Evolutionary conservation across 1,139 yeast genomes (phyloP).

Genomic region (Nakaseomyces nivariensis): DNA sequence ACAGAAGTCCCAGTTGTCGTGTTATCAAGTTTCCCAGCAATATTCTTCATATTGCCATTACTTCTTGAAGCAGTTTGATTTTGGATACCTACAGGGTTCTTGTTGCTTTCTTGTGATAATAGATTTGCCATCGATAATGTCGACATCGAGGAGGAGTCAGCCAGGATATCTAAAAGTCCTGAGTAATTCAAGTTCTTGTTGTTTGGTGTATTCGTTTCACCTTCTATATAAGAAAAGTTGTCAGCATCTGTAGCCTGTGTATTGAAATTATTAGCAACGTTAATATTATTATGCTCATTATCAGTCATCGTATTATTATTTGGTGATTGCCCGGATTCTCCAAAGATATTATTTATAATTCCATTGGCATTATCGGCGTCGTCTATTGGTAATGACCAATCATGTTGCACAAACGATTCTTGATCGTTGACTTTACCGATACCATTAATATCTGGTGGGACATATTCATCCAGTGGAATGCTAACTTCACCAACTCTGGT

Average conservation of each 20-base stretch:
- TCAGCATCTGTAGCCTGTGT: slow-evolving; percentile 2
- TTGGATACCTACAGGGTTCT: slow-evolving; percentile 3
- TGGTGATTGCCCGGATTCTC: neutral
- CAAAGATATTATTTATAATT: neutral
- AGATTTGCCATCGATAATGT: slow-evolving; percentile 16
- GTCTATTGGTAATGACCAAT: slow-evolving; percentile 14
- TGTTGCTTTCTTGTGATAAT: slow-evolving; percentile 13
- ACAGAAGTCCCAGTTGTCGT: neutral
- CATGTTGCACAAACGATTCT: slow-evolving; percentile 9
- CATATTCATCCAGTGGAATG: slow-evolving; percentile 38
- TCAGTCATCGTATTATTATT: neutral
- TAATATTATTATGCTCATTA: neutral
- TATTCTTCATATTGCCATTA: slow-evolving; percentile 3
- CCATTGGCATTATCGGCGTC: slow-evolving; percentile 2
- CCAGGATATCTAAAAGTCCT: slow-evolving; percentile 35
- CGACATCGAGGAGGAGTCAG: slow-evolving; percentile 22
- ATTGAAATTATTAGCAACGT: neutral
- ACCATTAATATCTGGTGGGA: slow-evolving; percentile 28
- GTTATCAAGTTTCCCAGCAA: neutral
- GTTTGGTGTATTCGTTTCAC: neutral
- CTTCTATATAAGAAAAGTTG: neutral
- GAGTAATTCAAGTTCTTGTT: slow-evolving; percentile 10
- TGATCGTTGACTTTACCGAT: slow-evolving; percentile 27
- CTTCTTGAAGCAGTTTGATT: slow-evolving; percentile 1
- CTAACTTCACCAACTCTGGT: slow-evolving; percentile 37